Percentiles rank a stretch among this genome's conserved stretches.
Conservation (phyloP, 345 rosid species). For the Mercurialis annua region DNA sequence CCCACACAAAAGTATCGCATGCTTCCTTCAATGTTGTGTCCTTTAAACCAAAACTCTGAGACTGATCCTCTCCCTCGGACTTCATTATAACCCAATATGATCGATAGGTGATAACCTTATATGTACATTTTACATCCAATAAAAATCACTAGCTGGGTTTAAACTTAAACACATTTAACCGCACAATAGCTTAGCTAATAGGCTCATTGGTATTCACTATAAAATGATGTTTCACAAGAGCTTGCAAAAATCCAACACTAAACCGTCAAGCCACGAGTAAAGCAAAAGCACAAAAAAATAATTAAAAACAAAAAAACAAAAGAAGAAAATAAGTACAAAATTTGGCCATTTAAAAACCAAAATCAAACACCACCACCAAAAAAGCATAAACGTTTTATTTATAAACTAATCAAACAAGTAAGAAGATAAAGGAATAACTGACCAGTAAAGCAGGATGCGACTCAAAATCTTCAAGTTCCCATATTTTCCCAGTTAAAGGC, state of each 20-base stretch:
- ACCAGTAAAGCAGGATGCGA: conserved; percentile 76
- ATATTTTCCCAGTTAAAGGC: conserved; percentile 74
- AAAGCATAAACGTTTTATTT: neutral
- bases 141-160: neutral
- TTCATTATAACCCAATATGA: neutral
- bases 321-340: neutral
- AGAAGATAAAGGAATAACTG: conserved; percentile 19
- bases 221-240: neutral
- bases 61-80: neutral
- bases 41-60: neutral
- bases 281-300: neutral
- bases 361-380: neutral
- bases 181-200: neutral
- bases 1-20: neutral
- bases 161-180: neutral
- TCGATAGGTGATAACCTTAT: neutral
- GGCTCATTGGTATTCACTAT: neutral
- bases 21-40: neutral
- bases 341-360: neutral
- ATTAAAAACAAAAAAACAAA: neutral
- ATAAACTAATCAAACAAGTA: neutral
- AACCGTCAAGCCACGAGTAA: neutral
- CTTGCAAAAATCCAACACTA: neutral
- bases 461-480: conserved; percentile 82
- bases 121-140: neutral